Conservation (phyloP, 805 yeast species). For the Candida vaughaniae region DNA sequence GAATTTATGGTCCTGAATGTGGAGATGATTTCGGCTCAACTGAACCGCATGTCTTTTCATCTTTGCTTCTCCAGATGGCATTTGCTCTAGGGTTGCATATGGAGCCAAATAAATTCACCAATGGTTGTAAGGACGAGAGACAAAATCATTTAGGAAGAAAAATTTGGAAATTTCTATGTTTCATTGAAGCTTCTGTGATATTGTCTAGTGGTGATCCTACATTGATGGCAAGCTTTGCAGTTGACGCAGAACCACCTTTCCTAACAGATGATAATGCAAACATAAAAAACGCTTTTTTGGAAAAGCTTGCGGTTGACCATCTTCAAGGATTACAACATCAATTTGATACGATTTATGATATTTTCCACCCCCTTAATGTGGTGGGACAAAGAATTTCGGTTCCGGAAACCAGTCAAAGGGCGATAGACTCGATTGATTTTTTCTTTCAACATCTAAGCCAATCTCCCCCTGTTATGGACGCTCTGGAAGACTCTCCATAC, state of each 20-base stretch:
- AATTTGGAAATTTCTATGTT: slow-evolving; percentile 21
- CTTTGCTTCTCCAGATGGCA: slow-evolving; percentile 65
- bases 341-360: neutral
- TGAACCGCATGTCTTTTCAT: slow-evolving; percentile 53
- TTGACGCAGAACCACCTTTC: slow-evolving; percentile 17
- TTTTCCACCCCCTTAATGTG: neutral
- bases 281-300: slow-evolving; percentile 7
- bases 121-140: slow-evolving; percentile 17
- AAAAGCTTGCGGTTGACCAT: neutral
- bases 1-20: slow-evolving; percentile 48
- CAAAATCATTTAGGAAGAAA: slow-evolving; percentile 22
- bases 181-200: slow-evolving; percentile 12
- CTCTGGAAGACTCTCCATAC: neutral
- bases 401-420: slow-evolving; percentile 12
- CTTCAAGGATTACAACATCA: neutral
- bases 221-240: slow-evolving; percentile 8
- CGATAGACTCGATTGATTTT: slow-evolving; percentile 10
- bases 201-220: slow-evolving; percentile 20
- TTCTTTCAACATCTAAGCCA: slow-evolving; percentile 2
- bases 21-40: slow-evolving; percentile 61
- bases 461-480: neutral
- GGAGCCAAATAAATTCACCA: slow-evolving; percentile 45
- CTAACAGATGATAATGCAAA: slow-evolving; percentile 16
- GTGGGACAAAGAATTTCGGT: slow-evolving; percentile 14
- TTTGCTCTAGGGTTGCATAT: slow-evolving; percentile 65